phyloP scores from a whole-genome alignment of 2,329 filamentous ascomycete genomes.

The Ophiostoma ips region DNA sequence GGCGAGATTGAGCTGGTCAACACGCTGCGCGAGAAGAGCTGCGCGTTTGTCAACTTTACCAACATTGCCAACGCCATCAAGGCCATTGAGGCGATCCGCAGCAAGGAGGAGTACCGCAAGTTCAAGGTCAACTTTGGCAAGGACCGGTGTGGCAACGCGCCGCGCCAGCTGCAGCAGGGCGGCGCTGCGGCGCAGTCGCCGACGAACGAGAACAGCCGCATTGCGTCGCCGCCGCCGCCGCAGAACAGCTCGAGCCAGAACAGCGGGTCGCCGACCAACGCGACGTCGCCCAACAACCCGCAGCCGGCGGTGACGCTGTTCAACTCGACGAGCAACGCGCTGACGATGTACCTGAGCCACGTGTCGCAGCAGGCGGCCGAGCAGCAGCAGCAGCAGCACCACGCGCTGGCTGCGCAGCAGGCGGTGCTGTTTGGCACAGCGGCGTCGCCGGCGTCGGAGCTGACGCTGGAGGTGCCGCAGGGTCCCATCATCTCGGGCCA shows the following conservation, averaged over 20 bases:
- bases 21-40: constrained; percentile 94
- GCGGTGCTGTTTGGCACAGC: constrained; percentile 67
- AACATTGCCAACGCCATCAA: constrained; percentile 99
- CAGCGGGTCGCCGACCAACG: constrained; percentile 41
- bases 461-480: constrained; percentile 45
- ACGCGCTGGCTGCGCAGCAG: constrained; percentile 61
- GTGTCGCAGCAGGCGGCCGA: constrained; percentile 58
- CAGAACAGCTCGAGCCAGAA: constrained; percentile 33
- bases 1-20: constrained; percentile 98
- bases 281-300: constrained; percentile 19
- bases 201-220: constrained; percentile 44
- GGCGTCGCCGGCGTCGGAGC: constrained; percentile 42
- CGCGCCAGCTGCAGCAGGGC: constrained; percentile 56
- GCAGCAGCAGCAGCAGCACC: constrained; percentile 62
- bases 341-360: constrained; percentile 88
- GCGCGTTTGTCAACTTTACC: constrained; percentile 98
- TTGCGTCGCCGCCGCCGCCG: constrained; percentile 40
- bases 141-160: constrained; percentile 92
- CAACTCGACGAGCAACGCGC: constrained; percentile 71
- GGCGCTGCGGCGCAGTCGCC: constrained; percentile 42
- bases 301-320: constrained; percentile 55
- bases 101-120: constrained; percentile 89
- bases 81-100: constrained; percentile 88
- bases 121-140: constrained; percentile 99
- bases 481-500: constrained; percentile 44